Conservation (phyloP, 169 alveolate species). For the Plasmodium sp. region DNA sequence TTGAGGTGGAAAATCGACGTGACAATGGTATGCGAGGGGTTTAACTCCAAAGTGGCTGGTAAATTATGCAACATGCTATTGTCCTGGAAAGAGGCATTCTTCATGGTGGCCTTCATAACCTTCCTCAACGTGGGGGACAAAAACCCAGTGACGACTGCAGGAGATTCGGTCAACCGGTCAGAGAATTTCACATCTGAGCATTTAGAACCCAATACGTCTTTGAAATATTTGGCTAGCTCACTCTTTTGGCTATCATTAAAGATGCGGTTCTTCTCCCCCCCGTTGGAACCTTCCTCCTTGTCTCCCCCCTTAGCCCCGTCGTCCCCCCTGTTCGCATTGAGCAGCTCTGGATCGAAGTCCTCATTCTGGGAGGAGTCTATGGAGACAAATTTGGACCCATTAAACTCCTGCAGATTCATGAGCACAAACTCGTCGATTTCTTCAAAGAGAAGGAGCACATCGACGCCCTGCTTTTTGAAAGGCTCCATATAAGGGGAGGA, state of each 20-base stretch:
- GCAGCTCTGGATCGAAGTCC: slow-evolving; percentile 71
- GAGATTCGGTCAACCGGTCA: slow-evolving; percentile 89
- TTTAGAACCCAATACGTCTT: slow-evolving; percentile 80
- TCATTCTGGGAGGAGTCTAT: slow-evolving; percentile 81
- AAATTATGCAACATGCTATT: slow-evolving; percentile 77
- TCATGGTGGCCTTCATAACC: slow-evolving; percentile 88
- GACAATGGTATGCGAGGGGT: slow-evolving; percentile 85
- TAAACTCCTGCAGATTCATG: slow-evolving; percentile 86
- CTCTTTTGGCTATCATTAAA: slow-evolving; percentile 76
- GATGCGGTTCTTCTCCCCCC: slow-evolving; percentile 16
- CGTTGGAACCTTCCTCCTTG: slow-evolving; percentile 73
- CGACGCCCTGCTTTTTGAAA: slow-evolving; percentile 80
- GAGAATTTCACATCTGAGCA: slow-evolving; percentile 90
- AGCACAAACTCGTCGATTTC: slow-evolving; percentile 92
- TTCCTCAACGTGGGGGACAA: slow-evolving; percentile 88
- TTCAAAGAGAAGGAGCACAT: slow-evolving; percentile 89
- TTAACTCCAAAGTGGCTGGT: slow-evolving; percentile 89
- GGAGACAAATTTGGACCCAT: slow-evolving; percentile 80
- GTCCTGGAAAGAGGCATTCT: slow-evolving; percentile 81
- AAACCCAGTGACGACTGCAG: slow-evolving; percentile 92
- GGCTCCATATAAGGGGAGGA: slow-evolving; percentile 93
- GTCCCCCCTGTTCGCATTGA: slow-evolving; percentile 71
- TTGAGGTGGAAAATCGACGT: slow-evolving; percentile 81
- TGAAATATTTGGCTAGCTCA: slow-evolving; percentile 31
- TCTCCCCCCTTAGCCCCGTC: slow-evolving; percentile 33